phyloP scores from a whole-genome alignment of 2,329 filamentous ascomycete genomes.

The Colletotrichum phormii region DNA sequence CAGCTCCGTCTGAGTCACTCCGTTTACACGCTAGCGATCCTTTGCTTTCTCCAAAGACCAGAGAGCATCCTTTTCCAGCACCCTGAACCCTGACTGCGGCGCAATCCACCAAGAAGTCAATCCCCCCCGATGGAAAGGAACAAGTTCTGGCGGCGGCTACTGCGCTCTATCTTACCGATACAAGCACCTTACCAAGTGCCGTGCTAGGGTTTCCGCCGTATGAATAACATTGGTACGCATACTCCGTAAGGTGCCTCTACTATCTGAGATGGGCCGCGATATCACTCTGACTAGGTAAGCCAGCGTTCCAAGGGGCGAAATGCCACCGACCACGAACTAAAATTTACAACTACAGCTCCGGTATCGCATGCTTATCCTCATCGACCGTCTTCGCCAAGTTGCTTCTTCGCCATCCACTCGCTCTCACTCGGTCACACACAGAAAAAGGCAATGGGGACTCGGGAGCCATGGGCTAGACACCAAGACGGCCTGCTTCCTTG shows the following conservation, averaged over 20 bases:
- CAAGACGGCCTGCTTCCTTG: slow-evolving; percentile 22
- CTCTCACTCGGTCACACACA: background rate
- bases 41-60: background rate
- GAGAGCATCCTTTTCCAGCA: background rate
- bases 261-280: background rate
- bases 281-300: too few species aligned
- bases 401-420: background rate
- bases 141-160: background rate
- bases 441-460: background rate
- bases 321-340: background rate
- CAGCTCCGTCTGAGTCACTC: slow-evolving; percentile 13
- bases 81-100: slow-evolving; percentile 5
- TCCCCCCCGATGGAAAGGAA: background rate
- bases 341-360: background rate
- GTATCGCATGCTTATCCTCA: background rate
- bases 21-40: background rate
- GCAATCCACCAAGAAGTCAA: background rate
- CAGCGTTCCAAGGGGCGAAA: background rate
- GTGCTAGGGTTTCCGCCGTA: background rate
- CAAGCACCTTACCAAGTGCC: background rate
- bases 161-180: background rate
- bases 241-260: background rate
- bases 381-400: background rate
- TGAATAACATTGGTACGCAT: background rate
- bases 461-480: slow-evolving; percentile 1